Evolutionary conservation across 2,329 filamentous ascomycete species (phyloP).

Genomic region (Microdochium bolleyi): DNA sequence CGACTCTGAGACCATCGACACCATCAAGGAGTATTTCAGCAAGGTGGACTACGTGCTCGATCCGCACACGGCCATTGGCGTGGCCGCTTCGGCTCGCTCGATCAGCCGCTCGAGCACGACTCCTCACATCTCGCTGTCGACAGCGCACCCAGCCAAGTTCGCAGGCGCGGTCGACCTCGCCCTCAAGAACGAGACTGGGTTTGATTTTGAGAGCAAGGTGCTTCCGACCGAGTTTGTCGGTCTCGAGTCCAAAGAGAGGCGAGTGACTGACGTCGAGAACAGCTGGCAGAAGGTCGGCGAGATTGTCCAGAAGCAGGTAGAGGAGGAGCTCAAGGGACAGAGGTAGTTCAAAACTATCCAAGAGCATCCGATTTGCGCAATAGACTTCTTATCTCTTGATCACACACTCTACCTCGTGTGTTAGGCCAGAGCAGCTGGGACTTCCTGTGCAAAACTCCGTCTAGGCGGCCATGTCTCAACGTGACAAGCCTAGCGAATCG

Average conservation of each 20-base stretch:
- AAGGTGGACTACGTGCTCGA: conserved; percentile 68
- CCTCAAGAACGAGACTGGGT: conserved; percentile 61
- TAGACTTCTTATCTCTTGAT: too few species aligned
- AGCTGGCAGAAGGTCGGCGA: conserved; percentile 69
- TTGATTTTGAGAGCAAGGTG: conserved; percentile 67
- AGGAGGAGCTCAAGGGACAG: conserved; percentile 42
- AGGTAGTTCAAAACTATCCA: too few species aligned
- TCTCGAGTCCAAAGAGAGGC: conserved; percentile 66
- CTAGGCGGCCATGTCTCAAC: too few species aligned
- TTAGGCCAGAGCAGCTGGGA: too few species aligned
- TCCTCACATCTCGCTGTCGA: conserved; percentile 79
- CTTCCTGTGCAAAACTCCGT: too few species aligned
- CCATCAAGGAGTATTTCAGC: conserved; percentile 49
- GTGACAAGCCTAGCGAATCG: too few species aligned
- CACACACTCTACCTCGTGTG: too few species aligned
- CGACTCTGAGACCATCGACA: conserved; percentile 59
- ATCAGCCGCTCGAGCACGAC: conserved; percentile 45
- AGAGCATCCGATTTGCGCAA: too few species aligned
- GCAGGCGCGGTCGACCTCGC: conserved; percentile 76
- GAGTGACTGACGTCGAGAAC: conserved; percentile 61
- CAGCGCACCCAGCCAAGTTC: conserved; percentile 95
- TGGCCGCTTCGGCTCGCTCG: conserved; percentile 68
- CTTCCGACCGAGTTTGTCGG: conserved; percentile 77
- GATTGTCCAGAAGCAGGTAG: conserved; percentile 68
- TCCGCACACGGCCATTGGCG: conserved; percentile 84